Conservation (phyloP, 495 filamentous ascomycete species). For the Letharia lupina region DNA sequence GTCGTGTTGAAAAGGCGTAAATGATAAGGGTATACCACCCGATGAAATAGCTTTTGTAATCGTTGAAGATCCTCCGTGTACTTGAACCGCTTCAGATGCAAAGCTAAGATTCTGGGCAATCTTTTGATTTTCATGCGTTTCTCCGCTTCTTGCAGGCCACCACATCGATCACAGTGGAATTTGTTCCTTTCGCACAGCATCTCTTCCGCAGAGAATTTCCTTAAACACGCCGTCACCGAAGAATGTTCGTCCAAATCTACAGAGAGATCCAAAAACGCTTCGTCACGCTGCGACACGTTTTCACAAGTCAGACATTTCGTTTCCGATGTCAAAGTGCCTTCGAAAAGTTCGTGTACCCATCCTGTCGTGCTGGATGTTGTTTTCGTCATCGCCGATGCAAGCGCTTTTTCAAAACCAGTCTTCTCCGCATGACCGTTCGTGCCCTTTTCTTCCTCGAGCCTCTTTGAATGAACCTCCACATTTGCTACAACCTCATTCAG, state of each 20-base stretch:
- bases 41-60: constrained; percentile 92
- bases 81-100: constrained; percentile 96
- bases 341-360: constrained; percentile 97
- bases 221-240: constrained; percentile 88
- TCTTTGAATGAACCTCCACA: constrained; percentile 72
- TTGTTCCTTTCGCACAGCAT: constrained; percentile 99
- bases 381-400: constrained; percentile 36
- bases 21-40: constrained; percentile 94
- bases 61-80: constrained; percentile 92
- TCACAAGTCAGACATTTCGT: constrained; percentile 96
- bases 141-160: constrained; percentile 93
- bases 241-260: constrained; percentile 94
- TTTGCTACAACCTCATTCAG: constrained; percentile 95
- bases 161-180: constrained; percentile 96
- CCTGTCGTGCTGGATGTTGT: constrained; percentile 49
- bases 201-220: constrained; percentile 94
- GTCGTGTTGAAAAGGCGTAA: constrained; percentile 96
- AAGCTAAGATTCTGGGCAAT: constrained; percentile 78
- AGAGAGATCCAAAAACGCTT: constrained; percentile 90
- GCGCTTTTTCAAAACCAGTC: constrained; percentile 26
- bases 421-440: constrained; percentile 36
- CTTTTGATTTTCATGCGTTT: constrained; percentile 99
- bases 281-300: constrained; percentile 88
- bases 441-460: constrained; percentile 40
- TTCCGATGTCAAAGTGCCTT: constrained; percentile 89